Evolutionary conservation across 139 green algal genomes (phyloP), one percentile per base, ranked within the genome.

Genomic region (Chlamydomonas sp.): DNA sequence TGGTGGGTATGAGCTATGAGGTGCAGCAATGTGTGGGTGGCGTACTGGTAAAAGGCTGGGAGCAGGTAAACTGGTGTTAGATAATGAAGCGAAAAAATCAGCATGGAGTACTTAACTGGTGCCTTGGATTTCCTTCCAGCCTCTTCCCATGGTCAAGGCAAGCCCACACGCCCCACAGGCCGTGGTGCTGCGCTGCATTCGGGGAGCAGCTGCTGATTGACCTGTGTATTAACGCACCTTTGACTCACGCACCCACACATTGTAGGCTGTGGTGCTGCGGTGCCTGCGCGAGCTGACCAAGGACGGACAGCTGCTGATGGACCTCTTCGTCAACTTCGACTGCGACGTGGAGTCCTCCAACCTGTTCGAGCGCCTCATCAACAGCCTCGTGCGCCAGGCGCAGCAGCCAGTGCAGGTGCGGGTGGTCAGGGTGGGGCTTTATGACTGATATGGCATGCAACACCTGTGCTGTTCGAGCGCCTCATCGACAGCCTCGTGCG

Each of bases 291-390:
- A 93, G 80, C 74, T 88, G 63, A 98, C 95, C 88, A 83, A 90
- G 16, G 96, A 99, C 80, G 96, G 97, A 18, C 97, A 99, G 93
- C 92, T 99, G 86, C 92, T 99, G 76, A 95, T 98, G 78, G 97
- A 99, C 92, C 89, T 99, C 57, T 99, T 99, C 91, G 96, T 98
- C 83, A 99, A 99, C 92, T 99, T 98, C 79, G 97, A 99, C 90
- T 99, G 97, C 88, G 97, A 99, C 90, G 83, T 99, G 63, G 95
- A 98, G 79, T 93, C 92, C 59, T 92, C 91, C 67, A 98, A 98
- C 92, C 89, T 99, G 49, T 99, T 99, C 86, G 97, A 98, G 89
- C 94, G 98, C 74, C 92, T 97, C 77, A 89, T 98, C 76, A 94
- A 94, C 73, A 92, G 90, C 14, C 95, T 99, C 57, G 96, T 99